These are phyloP conservation scores for Aristolochia californica DNA, from an alignment of 164 flowering plant species.

Conservation along the genomic window DNA sequence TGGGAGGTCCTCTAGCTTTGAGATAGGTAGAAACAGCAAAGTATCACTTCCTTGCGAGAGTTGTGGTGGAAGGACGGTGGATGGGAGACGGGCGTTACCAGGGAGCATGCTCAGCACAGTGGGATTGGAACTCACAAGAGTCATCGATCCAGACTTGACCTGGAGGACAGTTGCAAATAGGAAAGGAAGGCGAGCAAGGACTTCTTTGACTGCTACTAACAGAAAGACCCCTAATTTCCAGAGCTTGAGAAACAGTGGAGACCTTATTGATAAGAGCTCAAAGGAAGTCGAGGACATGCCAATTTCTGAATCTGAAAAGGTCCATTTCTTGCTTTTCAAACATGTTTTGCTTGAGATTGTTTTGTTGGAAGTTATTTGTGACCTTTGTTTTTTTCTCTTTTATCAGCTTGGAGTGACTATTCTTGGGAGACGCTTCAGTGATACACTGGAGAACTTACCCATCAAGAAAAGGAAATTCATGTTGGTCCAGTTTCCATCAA, in stretches of 20 bases:
- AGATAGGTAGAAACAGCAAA: slow-evolving; percentile 7
- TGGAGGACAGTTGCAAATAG: slow-evolving; percentile 28
- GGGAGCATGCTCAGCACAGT: slow-evolving; percentile 29
- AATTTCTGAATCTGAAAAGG: slow-evolving; percentile 67
- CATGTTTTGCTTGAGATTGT: neutral
- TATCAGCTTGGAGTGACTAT: slow-evolving; percentile 46
- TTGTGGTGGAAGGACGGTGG: slow-evolving; percentile 22
- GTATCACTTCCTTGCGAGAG: slow-evolving; percentile 14
- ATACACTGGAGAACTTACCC: slow-evolving; percentile 46
- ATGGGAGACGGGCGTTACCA: slow-evolving; percentile 16
- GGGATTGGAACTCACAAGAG: slow-evolving; percentile 19
- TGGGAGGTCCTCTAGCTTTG: slow-evolving; percentile 17
- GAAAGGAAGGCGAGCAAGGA: slow-evolving; percentile 21
- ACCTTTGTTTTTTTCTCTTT: slow-evolving; percentile 2
- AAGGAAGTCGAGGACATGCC: slow-evolving; percentile 24
- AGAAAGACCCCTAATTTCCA: slow-evolving; percentile 10
- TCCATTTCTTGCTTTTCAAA: slow-evolving; percentile 7
- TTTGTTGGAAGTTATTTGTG: neutral
- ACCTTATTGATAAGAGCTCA: slow-evolving; percentile 14
- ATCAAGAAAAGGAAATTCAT: slow-evolving; percentile 56
- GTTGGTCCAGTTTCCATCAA: slow-evolving; percentile 32
- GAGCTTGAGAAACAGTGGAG: slow-evolving; percentile 13
- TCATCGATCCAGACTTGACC: slow-evolving; percentile 21
- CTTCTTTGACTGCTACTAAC: slow-evolving; percentile 4
- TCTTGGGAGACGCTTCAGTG: slow-evolving; percentile 40